Evolutionary conservation across 495 filamentous ascomycete species (phyloP).

Genomic region (Talaromyces wortmannii): DNA sequence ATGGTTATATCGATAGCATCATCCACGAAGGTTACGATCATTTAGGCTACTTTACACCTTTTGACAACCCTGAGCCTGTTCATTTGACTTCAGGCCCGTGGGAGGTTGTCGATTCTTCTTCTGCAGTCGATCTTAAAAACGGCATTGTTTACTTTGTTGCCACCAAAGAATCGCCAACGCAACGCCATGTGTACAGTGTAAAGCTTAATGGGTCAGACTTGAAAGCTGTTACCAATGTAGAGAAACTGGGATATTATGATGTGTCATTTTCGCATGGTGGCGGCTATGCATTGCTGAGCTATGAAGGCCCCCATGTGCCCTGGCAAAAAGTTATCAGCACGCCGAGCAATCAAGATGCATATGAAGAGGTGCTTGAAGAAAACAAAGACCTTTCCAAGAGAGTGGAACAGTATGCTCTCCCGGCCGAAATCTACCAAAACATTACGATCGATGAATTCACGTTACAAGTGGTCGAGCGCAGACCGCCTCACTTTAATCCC

Average conservation of each 20-base stretch:
- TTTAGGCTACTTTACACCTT: conserved; percentile 87
- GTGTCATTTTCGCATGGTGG: conserved; percentile 79
- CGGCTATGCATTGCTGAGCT: conserved; percentile 76
- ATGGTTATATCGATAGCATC: conserved; percentile 91
- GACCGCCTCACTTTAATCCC: conserved; percentile 83
- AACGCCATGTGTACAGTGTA: conserved; percentile 87
- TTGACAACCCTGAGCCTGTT: conserved; percentile 72
- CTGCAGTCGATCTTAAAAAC: conserved; percentile 75
- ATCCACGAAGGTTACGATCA: conserved; percentile 86
- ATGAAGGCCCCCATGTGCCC: conserved; percentile 78
- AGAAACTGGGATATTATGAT: conserved; percentile 73
- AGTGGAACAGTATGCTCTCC: conserved; percentile 72
- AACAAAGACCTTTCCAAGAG: conserved; percentile 62
- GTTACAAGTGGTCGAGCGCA: conserved; percentile 83
- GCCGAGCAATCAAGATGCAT: conserved; percentile 53
- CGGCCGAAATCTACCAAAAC: conserved; percentile 77
- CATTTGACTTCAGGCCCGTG: conserved; percentile 84
- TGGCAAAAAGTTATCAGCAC: conserved; percentile 91
- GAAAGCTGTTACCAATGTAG: conserved; percentile 64
- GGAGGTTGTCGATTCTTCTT: conserved; percentile 88
- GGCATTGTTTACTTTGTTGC: conserved; percentile 88
- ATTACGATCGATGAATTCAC: conserved; percentile 72
- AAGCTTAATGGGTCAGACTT: conserved; percentile 71
- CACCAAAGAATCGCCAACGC: conserved; percentile 78
- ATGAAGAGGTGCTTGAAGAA: conserved; percentile 67